These are phyloP conservation scores for Colletotrichum sp. DNA, from an alignment of 2,329 filamentous ascomycete species.

Conservation along the genomic window DNA sequence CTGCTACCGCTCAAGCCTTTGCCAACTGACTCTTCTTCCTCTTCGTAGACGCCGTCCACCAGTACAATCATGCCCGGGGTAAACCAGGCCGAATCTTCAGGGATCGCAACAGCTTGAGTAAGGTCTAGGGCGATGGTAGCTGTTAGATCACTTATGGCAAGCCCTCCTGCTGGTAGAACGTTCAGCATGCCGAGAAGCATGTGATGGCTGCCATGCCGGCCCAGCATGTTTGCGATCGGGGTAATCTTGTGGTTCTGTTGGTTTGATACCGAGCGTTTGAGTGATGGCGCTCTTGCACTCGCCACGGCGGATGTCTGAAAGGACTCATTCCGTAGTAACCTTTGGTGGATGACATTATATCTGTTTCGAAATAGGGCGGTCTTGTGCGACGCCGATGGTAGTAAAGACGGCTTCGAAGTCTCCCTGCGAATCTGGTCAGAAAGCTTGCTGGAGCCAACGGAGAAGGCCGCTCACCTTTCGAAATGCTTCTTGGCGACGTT, in stretches of 20 bases:
- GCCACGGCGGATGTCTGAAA: conserved; percentile 86
- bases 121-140: conserved; percentile 88
- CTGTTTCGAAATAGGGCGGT: conserved; percentile 86
- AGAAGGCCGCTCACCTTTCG: conserved; percentile 63
- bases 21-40: conserved; percentile 77
- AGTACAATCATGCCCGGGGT: conserved; percentile 95
- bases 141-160: conserved; percentile 85
- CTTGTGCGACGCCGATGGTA: conserved; percentile 82
- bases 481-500: conserved; percentile 89
- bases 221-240: conserved; percentile 76
- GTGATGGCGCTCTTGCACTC: conserved; percentile 56
- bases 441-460: neutral
- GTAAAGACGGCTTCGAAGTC: conserved; percentile 67
- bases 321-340: conserved; percentile 88
- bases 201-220: conserved; percentile 83
- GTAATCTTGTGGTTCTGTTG: conserved; percentile 86
- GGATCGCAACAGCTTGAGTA: conserved; percentile 79
- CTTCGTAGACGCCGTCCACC: conserved; percentile 94
- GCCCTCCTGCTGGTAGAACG: conserved; percentile 78
- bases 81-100: conserved; percentile 89
- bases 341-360: conserved; percentile 91
- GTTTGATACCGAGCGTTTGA: conserved; percentile 64
- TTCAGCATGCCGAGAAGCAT: conserved; percentile 86
- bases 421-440: conserved; percentile 50
- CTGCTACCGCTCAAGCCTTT: conserved; percentile 76